Evolutionary conservation across 108 stramenopile species (phyloP).

Genomic region (Fragilaria crotonensis): DNA sequence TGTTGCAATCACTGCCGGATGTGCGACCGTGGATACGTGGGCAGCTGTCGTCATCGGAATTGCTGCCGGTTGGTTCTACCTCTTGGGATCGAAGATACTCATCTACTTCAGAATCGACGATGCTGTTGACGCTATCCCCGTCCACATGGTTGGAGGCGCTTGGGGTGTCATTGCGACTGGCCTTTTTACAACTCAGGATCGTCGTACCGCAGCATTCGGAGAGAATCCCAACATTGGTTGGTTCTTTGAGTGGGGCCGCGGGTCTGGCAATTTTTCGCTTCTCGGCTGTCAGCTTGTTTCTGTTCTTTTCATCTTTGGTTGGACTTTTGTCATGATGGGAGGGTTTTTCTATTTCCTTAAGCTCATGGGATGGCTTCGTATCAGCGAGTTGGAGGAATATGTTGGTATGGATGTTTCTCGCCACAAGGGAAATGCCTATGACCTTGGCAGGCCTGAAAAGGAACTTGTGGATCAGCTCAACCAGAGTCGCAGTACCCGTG

Average conservation of each 20-base stretch:
- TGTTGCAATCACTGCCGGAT: slow-evolving; percentile 63
- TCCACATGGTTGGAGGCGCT: slow-evolving; percentile 45
- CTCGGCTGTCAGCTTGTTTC: slow-evolving; percentile 47
- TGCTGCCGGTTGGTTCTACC: slow-evolving; percentile 55
- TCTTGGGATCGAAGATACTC: slow-evolving; percentile 25
- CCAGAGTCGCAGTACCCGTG: slow-evolving; percentile 3
- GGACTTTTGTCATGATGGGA: slow-evolving; percentile 42
- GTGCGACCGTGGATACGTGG: slow-evolving; percentile 64
- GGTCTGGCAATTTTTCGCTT: slow-evolving; percentile 37
- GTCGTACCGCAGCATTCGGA: slow-evolving; percentile 11
- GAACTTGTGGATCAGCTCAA: slow-evolving; percentile 26
- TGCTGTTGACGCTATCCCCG: slow-evolving; percentile 66
- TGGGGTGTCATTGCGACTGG: slow-evolving; percentile 59
- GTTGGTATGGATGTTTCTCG: slow-evolving; percentile 79
- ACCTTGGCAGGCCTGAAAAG: slow-evolving; percentile 22
- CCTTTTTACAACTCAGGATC: slow-evolving; percentile 27
- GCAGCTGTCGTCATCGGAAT: slow-evolving; percentile 69
- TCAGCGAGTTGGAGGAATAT: slow-evolving; percentile 67
- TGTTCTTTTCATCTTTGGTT: slow-evolving; percentile 45
- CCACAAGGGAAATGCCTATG: slow-evolving; percentile 69
- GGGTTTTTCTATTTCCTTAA: slow-evolving; percentile 54
- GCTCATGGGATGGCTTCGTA: slow-evolving; percentile 56
- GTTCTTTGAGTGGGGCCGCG: slow-evolving; percentile 42
- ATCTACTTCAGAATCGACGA: slow-evolving; percentile 66
- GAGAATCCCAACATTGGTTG: slow-evolving; percentile 19